These are phyloP conservation scores for Phytophthora cryptogea DNA, from an alignment of 352 stramenopile species.

Conservation along the genomic window DNA sequence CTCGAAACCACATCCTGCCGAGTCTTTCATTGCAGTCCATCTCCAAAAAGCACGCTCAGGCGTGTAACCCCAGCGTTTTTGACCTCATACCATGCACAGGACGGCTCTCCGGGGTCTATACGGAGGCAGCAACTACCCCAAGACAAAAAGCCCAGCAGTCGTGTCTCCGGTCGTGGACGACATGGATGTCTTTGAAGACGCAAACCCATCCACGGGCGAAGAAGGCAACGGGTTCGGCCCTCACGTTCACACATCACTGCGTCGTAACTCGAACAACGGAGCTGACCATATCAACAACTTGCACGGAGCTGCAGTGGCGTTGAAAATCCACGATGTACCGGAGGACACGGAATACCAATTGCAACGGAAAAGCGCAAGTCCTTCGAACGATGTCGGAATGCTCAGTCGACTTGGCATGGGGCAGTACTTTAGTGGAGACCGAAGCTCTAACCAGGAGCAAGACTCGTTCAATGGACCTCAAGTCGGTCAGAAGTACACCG, in stretches of 20 bases:
- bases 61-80: constrained; percentile 3
- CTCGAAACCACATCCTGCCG: constrained; percentile 12
- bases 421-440: constrained; percentile 29
- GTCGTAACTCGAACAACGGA: constrained; percentile 20
- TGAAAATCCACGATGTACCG: constrained; percentile 34
- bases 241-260: constrained; percentile 9
- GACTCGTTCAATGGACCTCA: constrained; percentile 10
- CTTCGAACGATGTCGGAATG: constrained; percentile 12
- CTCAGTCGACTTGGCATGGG: constrained; percentile 24
- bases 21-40: background rate
- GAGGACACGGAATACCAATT: constrained; percentile 32
- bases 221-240: constrained; percentile 31
- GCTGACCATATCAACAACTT: constrained; percentile 7
- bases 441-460: constrained; percentile 48
- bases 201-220: constrained; percentile 25
- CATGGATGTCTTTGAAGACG: constrained; percentile 32
- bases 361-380: constrained; percentile 32
- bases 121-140: constrained; percentile 30
- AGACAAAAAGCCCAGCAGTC: constrained; percentile 55
- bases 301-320: constrained; percentile 21
- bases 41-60: constrained; percentile 4
- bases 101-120: constrained; percentile 49
- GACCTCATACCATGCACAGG: constrained; percentile 41
- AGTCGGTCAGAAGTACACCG: constrained; percentile 42
- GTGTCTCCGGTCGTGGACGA: constrained; percentile 57